A percentile compares a stretch with the other conserved stretches of the same genome.
phyloP scores from a whole-genome alignment of 441 rosid species.

The Gossypium davidsonii region DNA sequence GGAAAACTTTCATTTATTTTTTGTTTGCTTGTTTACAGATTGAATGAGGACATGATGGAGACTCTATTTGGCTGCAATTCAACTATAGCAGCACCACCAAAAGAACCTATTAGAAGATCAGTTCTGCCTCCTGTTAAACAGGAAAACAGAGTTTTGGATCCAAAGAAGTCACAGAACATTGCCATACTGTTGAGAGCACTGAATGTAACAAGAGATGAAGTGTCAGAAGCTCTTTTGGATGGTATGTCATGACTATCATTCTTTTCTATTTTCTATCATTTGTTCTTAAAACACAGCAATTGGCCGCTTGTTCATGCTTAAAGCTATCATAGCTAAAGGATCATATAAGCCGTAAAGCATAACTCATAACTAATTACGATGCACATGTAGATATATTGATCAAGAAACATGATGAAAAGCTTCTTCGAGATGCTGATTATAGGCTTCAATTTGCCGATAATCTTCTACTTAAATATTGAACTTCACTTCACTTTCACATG shows the following conservation, averaged over 20 bases:
- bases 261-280: neutral
- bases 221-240: conserved; percentile 89
- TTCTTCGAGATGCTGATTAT: too few species aligned
- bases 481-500: conserved; percentile 12
- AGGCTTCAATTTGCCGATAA: too few species aligned
- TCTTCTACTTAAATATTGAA: neutral
- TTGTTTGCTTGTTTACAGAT: conserved; percentile 30
- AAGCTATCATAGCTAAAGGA: neutral
- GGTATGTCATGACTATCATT: conserved; percentile 37
- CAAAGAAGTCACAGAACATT: conserved; percentile 96
- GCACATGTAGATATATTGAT: neutral
- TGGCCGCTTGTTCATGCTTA: neutral
- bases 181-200: conserved; percentile 86
- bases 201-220: conserved; percentile 90
- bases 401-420: neutral
- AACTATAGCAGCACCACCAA: conserved; percentile 40
- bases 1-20: neutral
- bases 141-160: conserved; percentile 89
- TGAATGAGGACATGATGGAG: conserved; percentile 97
- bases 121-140: conserved; percentile 59
- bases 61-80: conserved; percentile 84
- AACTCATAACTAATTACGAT: neutral
- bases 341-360: neutral
- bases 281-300: neutral
- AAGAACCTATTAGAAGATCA: conserved; percentile 58